Evolutionary conservation across 495 filamentous ascomycete species (phyloP).

Genomic region (Aspergillus conjunctus): DNA sequence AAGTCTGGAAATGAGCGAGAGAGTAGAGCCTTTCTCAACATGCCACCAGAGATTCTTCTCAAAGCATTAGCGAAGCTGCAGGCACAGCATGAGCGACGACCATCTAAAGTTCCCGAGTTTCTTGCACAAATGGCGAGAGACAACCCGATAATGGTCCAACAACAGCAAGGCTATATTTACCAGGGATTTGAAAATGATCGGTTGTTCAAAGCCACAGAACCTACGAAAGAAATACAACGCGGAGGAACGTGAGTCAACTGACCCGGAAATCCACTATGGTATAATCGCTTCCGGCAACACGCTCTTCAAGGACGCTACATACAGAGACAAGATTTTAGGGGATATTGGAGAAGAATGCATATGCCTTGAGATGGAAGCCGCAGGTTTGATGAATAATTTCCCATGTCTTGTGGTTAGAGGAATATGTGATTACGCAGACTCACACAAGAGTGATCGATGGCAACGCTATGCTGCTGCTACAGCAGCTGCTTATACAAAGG

Average conservation of each 20-base stretch:
- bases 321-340: neutral
- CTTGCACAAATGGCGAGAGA: conserved; percentile 25
- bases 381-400: conserved; percentile 8
- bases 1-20: neutral
- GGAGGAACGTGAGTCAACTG: too few species aligned
- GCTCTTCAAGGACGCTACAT: neutral
- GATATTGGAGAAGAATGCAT: neutral
- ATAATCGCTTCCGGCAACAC: conserved; percentile 2
- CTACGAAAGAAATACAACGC: too few species aligned
- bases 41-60: conserved; percentile 25
- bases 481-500: conserved; percentile 6
- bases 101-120: conserved; percentile 24
- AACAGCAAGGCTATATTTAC: conserved; percentile 8
- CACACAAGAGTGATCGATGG: conserved; percentile 16
- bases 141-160: conserved; percentile 18
- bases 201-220: too few species aligned
- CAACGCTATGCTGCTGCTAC: conserved; percentile 14
- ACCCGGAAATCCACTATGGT: too few species aligned
- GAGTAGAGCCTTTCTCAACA: conserved; percentile 20
- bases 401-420: conserved; percentile 10
- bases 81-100: conserved; percentile 23
- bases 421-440: conserved; percentile 18
- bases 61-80: conserved; percentile 26
- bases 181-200: conserved; percentile 22
- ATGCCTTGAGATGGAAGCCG: conserved; percentile 9